These are phyloP conservation scores for Epichloe hybrida DNA, from an alignment of 2,329 filamentous ascomycete species.

Conservation along the genomic window DNA sequence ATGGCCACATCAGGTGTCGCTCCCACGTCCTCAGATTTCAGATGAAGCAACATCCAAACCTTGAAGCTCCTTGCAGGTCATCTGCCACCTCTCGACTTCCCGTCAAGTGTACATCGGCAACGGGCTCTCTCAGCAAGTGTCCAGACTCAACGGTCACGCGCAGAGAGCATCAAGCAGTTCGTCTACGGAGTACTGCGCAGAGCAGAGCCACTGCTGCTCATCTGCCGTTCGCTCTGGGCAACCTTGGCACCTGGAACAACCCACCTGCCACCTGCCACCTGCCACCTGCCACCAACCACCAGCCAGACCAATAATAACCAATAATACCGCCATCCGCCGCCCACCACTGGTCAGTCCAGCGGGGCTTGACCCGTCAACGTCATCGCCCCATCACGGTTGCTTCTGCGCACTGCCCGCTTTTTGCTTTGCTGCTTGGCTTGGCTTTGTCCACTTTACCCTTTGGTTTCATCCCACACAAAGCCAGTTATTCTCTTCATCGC, in stretches of 20 bases:
- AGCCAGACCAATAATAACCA: no score
- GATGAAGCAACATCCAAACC: no score
- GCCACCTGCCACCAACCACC: background rate
- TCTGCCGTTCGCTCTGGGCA: constrained; percentile 1
- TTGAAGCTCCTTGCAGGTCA: background rate
- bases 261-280: background rate
- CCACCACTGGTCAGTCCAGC: background rate
- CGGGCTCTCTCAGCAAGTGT: background rate
- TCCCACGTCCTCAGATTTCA: no score
- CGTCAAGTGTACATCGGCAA: background rate
- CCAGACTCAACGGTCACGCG: background rate
- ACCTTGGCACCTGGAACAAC: constrained; percentile 3
- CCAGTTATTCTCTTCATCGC: background rate
- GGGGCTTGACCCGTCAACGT: constrained; percentile 6
- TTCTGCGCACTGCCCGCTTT: background rate
- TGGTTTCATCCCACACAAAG: background rate
- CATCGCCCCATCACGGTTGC: constrained; percentile 2
- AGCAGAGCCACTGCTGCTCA: background rate
- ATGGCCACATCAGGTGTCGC: background rate
- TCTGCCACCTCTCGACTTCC: background rate
- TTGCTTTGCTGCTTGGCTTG: background rate
- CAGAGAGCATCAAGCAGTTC: background rate
- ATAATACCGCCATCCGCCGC: no score
- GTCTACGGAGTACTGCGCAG: background rate
- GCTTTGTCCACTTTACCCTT: background rate